Evolutionary conservation across 2,329 filamentous ascomycete genomes (phyloP).

Genomic region (Hypoxylon sp.): DNA sequence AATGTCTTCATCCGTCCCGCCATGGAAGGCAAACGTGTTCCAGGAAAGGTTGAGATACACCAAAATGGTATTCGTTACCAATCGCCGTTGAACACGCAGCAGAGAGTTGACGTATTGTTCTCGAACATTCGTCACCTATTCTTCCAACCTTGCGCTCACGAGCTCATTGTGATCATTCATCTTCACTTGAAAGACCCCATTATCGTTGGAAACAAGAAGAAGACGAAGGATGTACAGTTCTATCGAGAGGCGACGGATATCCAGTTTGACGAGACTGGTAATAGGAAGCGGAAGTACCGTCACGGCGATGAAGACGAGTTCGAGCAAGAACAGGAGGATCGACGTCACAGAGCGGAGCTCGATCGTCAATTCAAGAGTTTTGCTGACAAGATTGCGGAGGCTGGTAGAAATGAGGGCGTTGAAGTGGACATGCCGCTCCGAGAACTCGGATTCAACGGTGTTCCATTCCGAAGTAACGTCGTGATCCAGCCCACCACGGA

Average conservation of each 20-base stretch:
- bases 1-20: constrained; percentile 96
- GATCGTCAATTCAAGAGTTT: constrained; percentile 97
- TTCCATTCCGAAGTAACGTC: constrained; percentile 94
- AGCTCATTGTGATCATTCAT: constrained; percentile 97
- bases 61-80: constrained; percentile 98
- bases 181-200: constrained; percentile 98
- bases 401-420: constrained; percentile 87
- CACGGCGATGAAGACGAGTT: constrained; percentile 99
- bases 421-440: constrained; percentile 97
- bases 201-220: constrained; percentile 95
- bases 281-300: constrained; percentile 95
- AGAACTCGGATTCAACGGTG: constrained; percentile 95
- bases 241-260: constrained; percentile 98
- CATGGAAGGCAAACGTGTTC: constrained; percentile 95
- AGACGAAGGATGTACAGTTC: constrained; percentile 98
- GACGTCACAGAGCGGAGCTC: constrained; percentile 86
- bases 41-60: constrained; percentile 95
- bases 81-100: constrained; percentile 79
- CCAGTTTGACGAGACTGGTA: constrained; percentile 98
- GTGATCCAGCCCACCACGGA: constrained; percentile 96
- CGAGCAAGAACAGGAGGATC: constrained; percentile 96
- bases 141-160: constrained; percentile 96
- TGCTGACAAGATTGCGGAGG: constrained; percentile 96
- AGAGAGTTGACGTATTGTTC: constrained; percentile 92
- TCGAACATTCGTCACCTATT: constrained; percentile 98